Evolutionary conservation across 2,329 filamentous ascomycete species (phyloP).

Genomic region (Aspergillus sp.): DNA sequence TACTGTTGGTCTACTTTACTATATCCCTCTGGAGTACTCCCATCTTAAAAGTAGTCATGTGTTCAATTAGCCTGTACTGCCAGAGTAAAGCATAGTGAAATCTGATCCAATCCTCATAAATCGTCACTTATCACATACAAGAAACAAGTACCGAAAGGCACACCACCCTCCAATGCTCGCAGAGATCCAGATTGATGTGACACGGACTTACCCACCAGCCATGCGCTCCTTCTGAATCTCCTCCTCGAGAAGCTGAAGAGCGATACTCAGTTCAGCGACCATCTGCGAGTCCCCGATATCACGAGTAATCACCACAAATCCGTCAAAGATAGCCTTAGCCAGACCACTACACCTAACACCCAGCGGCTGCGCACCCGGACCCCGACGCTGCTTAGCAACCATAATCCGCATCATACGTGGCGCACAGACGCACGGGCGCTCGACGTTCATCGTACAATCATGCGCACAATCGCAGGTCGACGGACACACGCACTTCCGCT

Average conservation of each 20-base stretch:
- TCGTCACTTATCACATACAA: neutral
- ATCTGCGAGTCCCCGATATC: slow-evolving; percentile 15
- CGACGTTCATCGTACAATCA: slow-evolving; percentile 25
- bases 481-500: slow-evolving; percentile 32
- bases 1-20: too few species aligned
- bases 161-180: neutral
- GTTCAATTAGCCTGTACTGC: too few species aligned
- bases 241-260: slow-evolving; percentile 20
- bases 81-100: too few species aligned
- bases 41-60: too few species aligned
- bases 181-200: neutral
- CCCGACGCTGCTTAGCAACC: slow-evolving; percentile 15
- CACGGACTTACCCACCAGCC: neutral
- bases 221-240: slow-evolving; percentile 26
- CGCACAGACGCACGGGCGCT: slow-evolving; percentile 30
- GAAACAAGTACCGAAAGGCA: neutral
- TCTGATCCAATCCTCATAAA: too few species aligned
- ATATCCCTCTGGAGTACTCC: too few species aligned
- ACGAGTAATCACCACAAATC: slow-evolving; percentile 18
- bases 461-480: slow-evolving; percentile 26
- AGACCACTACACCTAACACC: slow-evolving; percentile 19
- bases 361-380: slow-evolving; percentile 11
- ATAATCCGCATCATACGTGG: slow-evolving; percentile 27
- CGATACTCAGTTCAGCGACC: slow-evolving; percentile 17
- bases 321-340: slow-evolving; percentile 26